These are phyloP conservation scores for Chrysoporthe cubensis DNA, from an alignment of 2,329 filamentous ascomycete genomes.

Conservation along the genomic window DNA sequence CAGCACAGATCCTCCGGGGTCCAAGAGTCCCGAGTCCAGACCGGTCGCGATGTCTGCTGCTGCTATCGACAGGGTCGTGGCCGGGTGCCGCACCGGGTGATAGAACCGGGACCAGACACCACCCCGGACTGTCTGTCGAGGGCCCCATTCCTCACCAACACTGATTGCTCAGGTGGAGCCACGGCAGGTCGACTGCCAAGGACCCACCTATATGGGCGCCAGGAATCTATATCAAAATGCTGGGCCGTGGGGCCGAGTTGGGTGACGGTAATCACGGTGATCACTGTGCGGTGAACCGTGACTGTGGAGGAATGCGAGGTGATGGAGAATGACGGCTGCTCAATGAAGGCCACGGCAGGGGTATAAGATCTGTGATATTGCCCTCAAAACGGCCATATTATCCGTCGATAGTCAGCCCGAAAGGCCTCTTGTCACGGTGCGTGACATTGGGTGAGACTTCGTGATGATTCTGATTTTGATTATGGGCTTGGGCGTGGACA, in stretches of 20 bases:
- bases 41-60: background rate
- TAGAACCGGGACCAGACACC: conserved; percentile 4
- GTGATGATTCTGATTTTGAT: background rate
- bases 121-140: conserved; percentile 2
- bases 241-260: conserved; percentile 6
- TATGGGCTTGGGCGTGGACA: background rate
- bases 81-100: background rate
- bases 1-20: background rate
- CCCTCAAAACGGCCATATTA: conserved; percentile 12
- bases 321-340: background rate
- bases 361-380: conserved; percentile 19
- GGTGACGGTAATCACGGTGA: background rate
- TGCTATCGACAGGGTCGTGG: conserved; percentile 5
- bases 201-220: conserved; percentile 13
- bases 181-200: background rate
- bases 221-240: conserved; percentile 7
- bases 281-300: conserved; percentile 1
- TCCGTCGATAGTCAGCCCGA: conserved; percentile 12
- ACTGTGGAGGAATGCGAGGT: conserved; percentile 6
- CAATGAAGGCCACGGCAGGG: background rate
- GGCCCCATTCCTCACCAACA: background rate
- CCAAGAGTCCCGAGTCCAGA: background rate
- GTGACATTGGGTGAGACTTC: conserved; percentile 1
- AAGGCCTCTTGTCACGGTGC: background rate
- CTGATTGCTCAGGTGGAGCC: background rate